A percentile compares a stretch with the other conserved stretches of the same genome.
Evolutionary conservation across 2,329 filamentous ascomycete genomes (phyloP).

Genomic region (Shiraia bambusicola): DNA sequence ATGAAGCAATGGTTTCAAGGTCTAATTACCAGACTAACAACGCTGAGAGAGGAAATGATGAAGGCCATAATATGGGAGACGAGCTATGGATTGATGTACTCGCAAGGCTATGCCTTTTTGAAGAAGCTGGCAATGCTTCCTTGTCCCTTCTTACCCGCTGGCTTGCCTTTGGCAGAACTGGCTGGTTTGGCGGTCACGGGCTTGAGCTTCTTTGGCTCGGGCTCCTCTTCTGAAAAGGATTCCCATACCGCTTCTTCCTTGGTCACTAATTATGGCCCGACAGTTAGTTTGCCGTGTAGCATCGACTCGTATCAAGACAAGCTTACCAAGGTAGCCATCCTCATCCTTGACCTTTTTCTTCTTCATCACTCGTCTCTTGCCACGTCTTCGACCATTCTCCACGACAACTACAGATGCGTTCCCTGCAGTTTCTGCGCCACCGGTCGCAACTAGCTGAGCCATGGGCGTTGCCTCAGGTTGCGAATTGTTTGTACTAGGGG

Average conservation of each 20-base stretch:
- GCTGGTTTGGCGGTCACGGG: constrained; percentile 33
- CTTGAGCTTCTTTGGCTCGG: constrained; percentile 59
- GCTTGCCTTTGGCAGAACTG: constrained; percentile 56
- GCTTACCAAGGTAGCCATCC: constrained; percentile 81
- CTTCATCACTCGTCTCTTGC: constrained; percentile 77
- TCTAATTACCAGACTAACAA: too few species aligned
- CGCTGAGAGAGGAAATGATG: too few species aligned
- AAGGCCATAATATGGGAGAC: too few species aligned
- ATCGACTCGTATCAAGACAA: constrained; percentile 2
- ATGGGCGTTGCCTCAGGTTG: constrained; percentile 40
- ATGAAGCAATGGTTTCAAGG: too few species aligned
- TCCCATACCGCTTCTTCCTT: constrained; percentile 85
- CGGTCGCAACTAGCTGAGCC: constrained; percentile 11
- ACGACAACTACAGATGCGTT: constrained; percentile 49
- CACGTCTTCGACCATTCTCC: constrained; percentile 68
- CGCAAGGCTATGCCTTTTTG: constrained; percentile 67
- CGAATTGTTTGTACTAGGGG: constrained; percentile 43
- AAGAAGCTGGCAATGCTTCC: constrained; percentile 94
- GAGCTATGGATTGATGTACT: too few species aligned
- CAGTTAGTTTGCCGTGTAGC: constrained; percentile 5
- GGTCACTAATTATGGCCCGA: constrained; percentile 66
- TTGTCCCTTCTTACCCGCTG: constrained; percentile 55
- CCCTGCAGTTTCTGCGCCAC: constrained; percentile 23
- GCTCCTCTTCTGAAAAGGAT: constrained; percentile 89
- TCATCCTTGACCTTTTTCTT: constrained; percentile 86